A percentile compares a stretch with the other conserved stretches of the same genome.
Conservation (phyloP, 176 grass and related monocot species). For the Rhynchospora pubera region DNA sequence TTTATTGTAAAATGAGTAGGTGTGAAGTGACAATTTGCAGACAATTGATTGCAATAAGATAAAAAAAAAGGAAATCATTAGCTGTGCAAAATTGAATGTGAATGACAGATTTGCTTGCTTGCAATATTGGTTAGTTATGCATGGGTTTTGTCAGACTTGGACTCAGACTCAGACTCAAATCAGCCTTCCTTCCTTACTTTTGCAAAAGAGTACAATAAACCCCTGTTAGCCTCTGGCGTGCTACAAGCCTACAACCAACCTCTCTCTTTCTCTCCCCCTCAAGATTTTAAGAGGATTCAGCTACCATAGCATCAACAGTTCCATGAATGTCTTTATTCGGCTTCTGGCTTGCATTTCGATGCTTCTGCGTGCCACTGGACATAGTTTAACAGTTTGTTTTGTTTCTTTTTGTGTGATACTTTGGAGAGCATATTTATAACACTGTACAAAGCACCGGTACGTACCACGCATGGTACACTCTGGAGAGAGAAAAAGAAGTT, state of each 20-base stretch:
- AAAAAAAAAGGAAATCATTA: slow-evolving; percentile 3
- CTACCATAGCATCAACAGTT: not conserved
- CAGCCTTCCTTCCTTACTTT: not conserved
- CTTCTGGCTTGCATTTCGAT: not conserved
- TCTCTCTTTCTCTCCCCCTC: too few species aligned
- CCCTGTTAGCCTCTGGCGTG: not conserved
- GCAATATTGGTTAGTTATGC: not conserved
- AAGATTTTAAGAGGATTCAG: too few species aligned
- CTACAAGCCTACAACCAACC: not conserved
- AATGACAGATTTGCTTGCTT: not conserved
- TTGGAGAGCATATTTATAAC: not conserved
- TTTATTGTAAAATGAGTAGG: not conserved
- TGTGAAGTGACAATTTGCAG: not conserved
- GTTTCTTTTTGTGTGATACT: not conserved
- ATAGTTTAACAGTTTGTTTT: not conserved
- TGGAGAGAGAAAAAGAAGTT: too few species aligned
- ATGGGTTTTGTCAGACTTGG: not conserved
- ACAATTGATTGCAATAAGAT: not conserved
- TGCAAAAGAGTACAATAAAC: not conserved
- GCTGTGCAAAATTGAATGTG: not conserved
- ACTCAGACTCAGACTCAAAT: too few species aligned
- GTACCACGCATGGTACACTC: too few species aligned
- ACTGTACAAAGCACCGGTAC: too few species aligned
- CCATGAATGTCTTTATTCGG: not conserved
- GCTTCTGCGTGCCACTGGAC: not conserved